Base-by-base conservation (phyloP, 495 filamentous ascomycete species). In the Penicillium egyptiacum region DNA sequence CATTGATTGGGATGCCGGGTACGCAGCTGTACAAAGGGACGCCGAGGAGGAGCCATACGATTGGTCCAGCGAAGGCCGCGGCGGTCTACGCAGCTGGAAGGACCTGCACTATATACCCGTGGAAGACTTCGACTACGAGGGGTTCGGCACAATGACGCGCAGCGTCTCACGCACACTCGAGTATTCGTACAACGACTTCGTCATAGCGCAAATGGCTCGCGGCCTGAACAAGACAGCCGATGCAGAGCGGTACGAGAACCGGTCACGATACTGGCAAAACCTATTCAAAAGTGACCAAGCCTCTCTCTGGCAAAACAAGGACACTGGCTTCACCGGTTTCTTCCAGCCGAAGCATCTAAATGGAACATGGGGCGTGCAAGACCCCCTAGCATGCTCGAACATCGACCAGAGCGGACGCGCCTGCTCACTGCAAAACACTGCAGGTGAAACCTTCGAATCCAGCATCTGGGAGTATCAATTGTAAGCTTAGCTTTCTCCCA, bases 401-500 rank as follows among this genome's bases (percentile, higher is more conserved):
- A 70, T 79, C 16, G 76, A 78, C 35, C 66, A 53, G 12, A 76
- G 69, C 39, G 65, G 66, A 14, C 76, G 75, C 5, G 79, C 79
- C 12, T 91, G 88, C 68, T 90, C 90, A 39, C 85, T 88, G 72
- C 72, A 77, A 50, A 78, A 78, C 52, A 73, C 66, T 19, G 78
- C 64, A 5, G 75, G 74, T 9, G 78, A 81, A 26, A 82, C 85
- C 46, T 91, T 90, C 60, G 78, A 92, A 67, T 88, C 74, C 5
- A 78, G 83, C 12, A 83, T 88, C 5, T 89, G 87, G 79, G 83
- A 88, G 57, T 92, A 92, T 64, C 84, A 84, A 51, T 88, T 91
- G 74, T 79, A 68, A 22, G 68, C 40, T 14, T 33, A 22, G 68
- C 40, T 14, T 33, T 12, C 11, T 25, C 6, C 10, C 20, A 10